A percentile compares a stretch with the other conserved stretches of the same genome.
Conservation (phyloP, 805 yeast species). For the Candida montana region DNA sequence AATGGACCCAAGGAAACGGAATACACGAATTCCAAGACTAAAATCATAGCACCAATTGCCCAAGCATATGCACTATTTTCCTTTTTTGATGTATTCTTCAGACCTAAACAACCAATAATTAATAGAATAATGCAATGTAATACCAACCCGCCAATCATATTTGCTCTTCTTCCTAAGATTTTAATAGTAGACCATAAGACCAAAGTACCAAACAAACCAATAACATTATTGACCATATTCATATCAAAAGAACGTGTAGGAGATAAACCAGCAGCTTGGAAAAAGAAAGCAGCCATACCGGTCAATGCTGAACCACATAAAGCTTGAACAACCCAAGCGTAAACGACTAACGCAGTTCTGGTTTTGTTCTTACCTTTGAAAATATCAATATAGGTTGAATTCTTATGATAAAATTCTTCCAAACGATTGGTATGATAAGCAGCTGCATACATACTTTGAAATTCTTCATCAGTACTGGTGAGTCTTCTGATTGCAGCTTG, state of each 20-base stretch:
- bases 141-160: background rate
- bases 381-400: background rate
- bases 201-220: background rate
- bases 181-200: background rate
- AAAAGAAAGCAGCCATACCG: background rate
- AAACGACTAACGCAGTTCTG: background rate
- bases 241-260: background rate
- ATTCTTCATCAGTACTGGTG: slow-evolving; percentile 5
- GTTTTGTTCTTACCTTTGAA: background rate
- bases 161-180: background rate
- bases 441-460: background rate
- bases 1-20: background rate
- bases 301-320: slow-evolving; percentile 1
- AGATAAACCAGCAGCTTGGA: background rate
- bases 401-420: background rate
- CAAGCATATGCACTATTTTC: background rate
- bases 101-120: background rate
- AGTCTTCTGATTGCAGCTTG: slow-evolving; percentile 27
- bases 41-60: background rate
- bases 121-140: background rate
- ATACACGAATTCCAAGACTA: background rate
- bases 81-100: background rate
- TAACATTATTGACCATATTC: background rate
- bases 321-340: background rate
- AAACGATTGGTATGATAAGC: background rate